Base-by-base conservation (phyloP, 306 rosid genomes). In the Nissolia schottii region DNA sequence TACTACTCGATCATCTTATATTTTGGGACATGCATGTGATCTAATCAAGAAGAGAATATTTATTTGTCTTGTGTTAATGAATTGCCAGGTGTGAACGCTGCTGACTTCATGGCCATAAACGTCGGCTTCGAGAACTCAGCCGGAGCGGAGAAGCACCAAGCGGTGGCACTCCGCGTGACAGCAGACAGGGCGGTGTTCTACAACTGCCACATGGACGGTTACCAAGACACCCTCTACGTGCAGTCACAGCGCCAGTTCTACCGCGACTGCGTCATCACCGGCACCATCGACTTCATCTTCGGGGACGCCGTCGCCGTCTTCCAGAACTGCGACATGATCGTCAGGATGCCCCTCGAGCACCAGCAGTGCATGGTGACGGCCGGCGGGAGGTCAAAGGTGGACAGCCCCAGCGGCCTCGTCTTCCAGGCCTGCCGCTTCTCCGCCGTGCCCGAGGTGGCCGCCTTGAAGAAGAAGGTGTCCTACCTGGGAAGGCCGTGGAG, bases 401-500 rank as follows among this genome's bases (percentile, higher is more conserved):
- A 84, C 2, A 73, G 84, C 35, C 86, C 89, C 0, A 51, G 79
- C 0, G 97, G 31, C 0, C 35, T 86, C 6, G 75, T 89, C 8
- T 82, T 94, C 83, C 90, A 85, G 32, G 80, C 79, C 74, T 89
- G 97, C 70, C 55, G 13, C 1, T 87, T 91, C 69, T 34, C 81
- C 0, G 87, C 86, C 0, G 91, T 80, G 4, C 73, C 81, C 0
- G 77, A 3, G 0, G 1, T 67, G 0, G 0, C 5, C 0, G 23
- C 18, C 20, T 0, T 73, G 31, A 12, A 5, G 0, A 57, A 46
- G 10, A 80, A 80, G 49, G 75, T 80, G 12, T 59, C 88, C 0
- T 94, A 31, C 71, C 76, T 94, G 0, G 99, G 97, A 1, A 73
- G 99, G 6, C 99, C 99, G 19, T 86, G 93, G 95, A 87, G 81